Evolutionary conservation across 805 yeast genomes (phyloP).

Genomic region (Candida insectorum): DNA sequence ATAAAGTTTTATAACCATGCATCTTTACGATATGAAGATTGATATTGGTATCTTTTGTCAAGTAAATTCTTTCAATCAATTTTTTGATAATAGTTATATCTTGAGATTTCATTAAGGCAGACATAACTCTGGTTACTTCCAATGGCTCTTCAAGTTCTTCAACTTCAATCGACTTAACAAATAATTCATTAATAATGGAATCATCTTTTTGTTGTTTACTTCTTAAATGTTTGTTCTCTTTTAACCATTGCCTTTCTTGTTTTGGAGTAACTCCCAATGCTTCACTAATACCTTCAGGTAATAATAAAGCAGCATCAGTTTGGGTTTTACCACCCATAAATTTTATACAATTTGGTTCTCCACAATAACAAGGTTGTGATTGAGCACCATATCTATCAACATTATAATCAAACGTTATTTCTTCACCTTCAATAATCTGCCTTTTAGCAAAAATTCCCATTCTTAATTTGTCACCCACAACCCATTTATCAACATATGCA

Average conservation of each 20-base stretch:
- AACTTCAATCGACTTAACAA: slow-evolving; percentile 57
- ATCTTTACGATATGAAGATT: slow-evolving; percentile 63
- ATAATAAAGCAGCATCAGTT: slow-evolving; percentile 80
- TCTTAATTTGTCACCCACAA: slow-evolving; percentile 80
- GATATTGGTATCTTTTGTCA: slow-evolving; percentile 48
- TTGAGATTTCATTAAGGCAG: slow-evolving; percentile 74
- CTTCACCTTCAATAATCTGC: slow-evolving; percentile 72
- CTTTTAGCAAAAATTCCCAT: slow-evolving; percentile 95
- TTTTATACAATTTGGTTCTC: slow-evolving; percentile 87
- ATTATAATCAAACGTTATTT: slow-evolving; percentile 86
- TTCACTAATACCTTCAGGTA: slow-evolving; percentile 80
- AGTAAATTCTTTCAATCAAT: slow-evolving; percentile 62
- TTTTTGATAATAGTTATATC: slow-evolving; percentile 62
- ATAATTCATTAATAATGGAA: slow-evolving; percentile 58
- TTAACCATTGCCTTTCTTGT: slow-evolving; percentile 71
- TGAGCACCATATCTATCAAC: slow-evolving; percentile 96
- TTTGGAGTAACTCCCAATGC: slow-evolving; percentile 75
- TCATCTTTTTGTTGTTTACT: slow-evolving; percentile 52
- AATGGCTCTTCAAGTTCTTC: slow-evolving; percentile 41
- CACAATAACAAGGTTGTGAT: slow-evolving; percentile 93
- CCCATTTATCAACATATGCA: slow-evolving; percentile 96
- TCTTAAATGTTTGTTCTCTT: slow-evolving; percentile 50
- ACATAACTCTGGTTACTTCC: slow-evolving; percentile 77
- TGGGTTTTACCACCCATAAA: slow-evolving; percentile 96
- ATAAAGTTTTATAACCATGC: slow-evolving; percentile 84